Evolutionary conservation across 352 stramenopile species (phyloP).

Genomic region (Pythium diclinum): DNA sequence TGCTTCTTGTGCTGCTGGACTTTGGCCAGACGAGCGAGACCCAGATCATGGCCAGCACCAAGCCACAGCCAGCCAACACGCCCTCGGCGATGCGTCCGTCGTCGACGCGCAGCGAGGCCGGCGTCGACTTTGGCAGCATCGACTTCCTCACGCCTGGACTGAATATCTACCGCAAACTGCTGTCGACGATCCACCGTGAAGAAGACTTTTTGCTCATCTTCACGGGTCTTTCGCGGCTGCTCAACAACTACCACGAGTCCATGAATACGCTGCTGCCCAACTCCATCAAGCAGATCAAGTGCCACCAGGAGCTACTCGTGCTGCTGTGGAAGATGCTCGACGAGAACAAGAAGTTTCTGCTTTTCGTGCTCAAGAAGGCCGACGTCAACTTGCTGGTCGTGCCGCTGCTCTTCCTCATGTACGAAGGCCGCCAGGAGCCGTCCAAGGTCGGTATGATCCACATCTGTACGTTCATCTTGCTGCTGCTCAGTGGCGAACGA

Average conservation of each 20-base stretch:
- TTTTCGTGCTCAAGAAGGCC: slow-evolving; percentile 92
- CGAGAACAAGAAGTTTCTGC: slow-evolving; percentile 95
- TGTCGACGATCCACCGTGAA: slow-evolving; percentile 64
- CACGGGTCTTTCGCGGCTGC: slow-evolving; percentile 91
- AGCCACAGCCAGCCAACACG: slow-evolving; percentile 46
- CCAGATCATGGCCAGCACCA: slow-evolving; percentile 41
- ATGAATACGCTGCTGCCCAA: slow-evolving; percentile 93
- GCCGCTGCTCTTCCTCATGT: slow-evolving; percentile 88
- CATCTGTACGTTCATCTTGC: slow-evolving; percentile 98
- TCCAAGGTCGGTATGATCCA: slow-evolving; percentile 96
- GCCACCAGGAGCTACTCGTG: slow-evolving; percentile 96
- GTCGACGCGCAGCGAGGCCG: slow-evolving; percentile 39
- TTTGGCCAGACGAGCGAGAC: slow-evolving; percentile 76
- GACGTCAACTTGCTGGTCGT: slow-evolving; percentile 92
- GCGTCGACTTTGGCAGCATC: slow-evolving; percentile 31
- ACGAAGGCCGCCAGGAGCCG: slow-evolving; percentile 92
- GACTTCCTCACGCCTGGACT: slow-evolving; percentile 12
- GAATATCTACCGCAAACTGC: slow-evolving; percentile 70
- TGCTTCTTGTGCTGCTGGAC: slow-evolving; percentile 94
- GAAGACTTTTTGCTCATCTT: slow-evolving; percentile 94
- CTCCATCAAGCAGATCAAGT: slow-evolving; percentile 93
- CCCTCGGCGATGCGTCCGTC: slow-evolving; percentile 28
- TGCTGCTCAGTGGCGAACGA: slow-evolving; percentile 96
- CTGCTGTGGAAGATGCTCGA: slow-evolving; percentile 98
- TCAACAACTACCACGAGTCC: slow-evolving; percentile 95